Evolutionary conservation across 192 early-diverging fungal species (phyloP).

Genomic region (Coemansia javaensis): DNA sequence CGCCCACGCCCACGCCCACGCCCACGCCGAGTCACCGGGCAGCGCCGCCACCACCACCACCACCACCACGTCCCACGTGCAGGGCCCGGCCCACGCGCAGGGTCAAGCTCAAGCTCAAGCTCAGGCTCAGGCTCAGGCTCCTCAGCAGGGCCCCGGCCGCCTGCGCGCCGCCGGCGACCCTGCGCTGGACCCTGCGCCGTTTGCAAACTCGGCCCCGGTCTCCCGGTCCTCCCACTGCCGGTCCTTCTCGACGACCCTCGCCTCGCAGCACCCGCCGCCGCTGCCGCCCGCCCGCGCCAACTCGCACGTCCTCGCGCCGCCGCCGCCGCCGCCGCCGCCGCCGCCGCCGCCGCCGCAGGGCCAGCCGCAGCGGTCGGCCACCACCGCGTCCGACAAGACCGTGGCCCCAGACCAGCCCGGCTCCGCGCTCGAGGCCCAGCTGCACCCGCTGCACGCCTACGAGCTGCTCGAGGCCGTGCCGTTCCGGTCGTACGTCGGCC

Average conservation of each 20-base stretch:
- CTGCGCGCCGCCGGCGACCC: background rate
- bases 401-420: background rate
- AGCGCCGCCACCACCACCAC: background rate
- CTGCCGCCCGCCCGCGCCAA: background rate
- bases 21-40: slow-evolving; percentile 3
- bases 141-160: too few species aligned
- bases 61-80: background rate
- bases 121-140: too few species aligned
- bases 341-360: background rate
- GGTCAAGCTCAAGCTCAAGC: too few species aligned
- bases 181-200: slow-evolving; percentile 10
- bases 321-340: background rate
- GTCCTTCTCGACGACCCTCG: slow-evolving; percentile 13
- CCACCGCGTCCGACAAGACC: too few species aligned
- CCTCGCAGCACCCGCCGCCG: background rate
- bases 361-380: background rate
- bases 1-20: too few species aligned
- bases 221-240: slow-evolving; percentile 21
- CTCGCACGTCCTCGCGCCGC: background rate
- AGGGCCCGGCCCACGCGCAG: too few species aligned
- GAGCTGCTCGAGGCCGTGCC: slow-evolving; percentile 64
- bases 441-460: slow-evolving; percentile 47
- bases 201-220: slow-evolving; percentile 41
- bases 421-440: slow-evolving; percentile 1
- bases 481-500: slow-evolving; percentile 68